Evolutionary conservation across 495 filamentous ascomycete species (phyloP).

Genomic region (Pseudoneurospora amorphoporcata): DNA sequence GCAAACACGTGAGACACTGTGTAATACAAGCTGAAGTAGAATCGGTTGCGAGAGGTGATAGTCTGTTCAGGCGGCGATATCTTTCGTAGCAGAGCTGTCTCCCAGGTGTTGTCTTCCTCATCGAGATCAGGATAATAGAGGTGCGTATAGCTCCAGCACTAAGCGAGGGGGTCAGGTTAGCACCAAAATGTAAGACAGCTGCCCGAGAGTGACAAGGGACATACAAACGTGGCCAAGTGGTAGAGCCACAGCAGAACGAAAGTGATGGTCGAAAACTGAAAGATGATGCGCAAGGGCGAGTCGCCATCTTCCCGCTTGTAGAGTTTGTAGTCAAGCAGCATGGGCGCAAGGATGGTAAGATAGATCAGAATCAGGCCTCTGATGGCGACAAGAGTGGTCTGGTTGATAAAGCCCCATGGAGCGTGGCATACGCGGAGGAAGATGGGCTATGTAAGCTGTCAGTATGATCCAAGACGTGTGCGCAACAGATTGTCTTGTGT

Average conservation of each 20-base stretch:
- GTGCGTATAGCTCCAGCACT: slow-evolving; percentile 41
- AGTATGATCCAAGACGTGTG: not conserved
- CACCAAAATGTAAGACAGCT: not conserved
- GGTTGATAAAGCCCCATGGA: slow-evolving; percentile 33
- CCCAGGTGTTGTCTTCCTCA: slow-evolving; percentile 17
- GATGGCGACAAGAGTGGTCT: slow-evolving; percentile 29
- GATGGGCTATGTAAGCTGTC: slow-evolving; percentile 27
- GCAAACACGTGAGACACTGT: slow-evolving; percentile 31
- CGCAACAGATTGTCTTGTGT: not conserved
- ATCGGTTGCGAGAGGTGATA: slow-evolving; percentile 22
- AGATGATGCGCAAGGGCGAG: slow-evolving; percentile 29
- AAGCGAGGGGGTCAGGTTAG: not conserved
- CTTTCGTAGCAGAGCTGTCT: slow-evolving; percentile 17
- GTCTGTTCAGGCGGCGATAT: slow-evolving; percentile 30
- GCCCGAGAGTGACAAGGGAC: slow-evolving; percentile 2
- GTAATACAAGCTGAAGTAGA: slow-evolving; percentile 42
- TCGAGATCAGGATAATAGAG: slow-evolving; percentile 30
- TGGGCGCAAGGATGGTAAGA: slow-evolving; percentile 27
- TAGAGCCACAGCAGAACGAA: slow-evolving; percentile 35
- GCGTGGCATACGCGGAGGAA: slow-evolving; percentile 44
- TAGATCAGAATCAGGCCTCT: slow-evolving; percentile 34
- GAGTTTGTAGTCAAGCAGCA: slow-evolving; percentile 34
- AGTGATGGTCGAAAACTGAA: slow-evolving; percentile 38
- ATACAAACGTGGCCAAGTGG: slow-evolving; percentile 31
- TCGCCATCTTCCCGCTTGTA: slow-evolving; percentile 16